A percentile compares a stretch with the other conserved stretches of the same genome.
Conservation (phyloP, 1,284 basidiomycete species). For the Ganoderma sinense region DNA sequence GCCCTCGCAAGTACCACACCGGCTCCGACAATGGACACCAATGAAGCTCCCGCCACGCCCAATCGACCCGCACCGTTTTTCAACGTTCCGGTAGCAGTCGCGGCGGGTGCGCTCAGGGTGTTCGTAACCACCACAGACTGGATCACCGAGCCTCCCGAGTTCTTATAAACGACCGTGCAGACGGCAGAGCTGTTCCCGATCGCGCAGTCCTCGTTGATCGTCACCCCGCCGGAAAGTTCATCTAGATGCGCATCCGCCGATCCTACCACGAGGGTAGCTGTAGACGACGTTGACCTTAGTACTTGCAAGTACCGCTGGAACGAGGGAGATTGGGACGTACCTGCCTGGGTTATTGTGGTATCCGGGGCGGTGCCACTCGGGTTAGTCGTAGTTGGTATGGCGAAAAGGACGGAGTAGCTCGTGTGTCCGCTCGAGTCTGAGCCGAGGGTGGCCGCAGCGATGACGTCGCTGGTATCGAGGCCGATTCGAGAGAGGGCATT, state of each 20-base stretch:
- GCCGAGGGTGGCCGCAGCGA: background rate
- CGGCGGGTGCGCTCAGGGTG: background rate
- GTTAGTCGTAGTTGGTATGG: background rate
- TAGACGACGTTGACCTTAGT: background rate
- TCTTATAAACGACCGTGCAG: background rate
- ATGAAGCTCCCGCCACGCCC: background rate
- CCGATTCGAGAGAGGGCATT: background rate
- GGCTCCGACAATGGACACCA: background rate
- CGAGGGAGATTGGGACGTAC: background rate
- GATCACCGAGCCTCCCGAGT: background rate
- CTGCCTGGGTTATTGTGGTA: conserved; percentile 2
- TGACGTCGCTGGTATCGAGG: too few relatives aligned
- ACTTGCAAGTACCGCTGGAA: background rate
- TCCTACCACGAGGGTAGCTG: conserved; percentile 9
- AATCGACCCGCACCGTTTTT: background rate
- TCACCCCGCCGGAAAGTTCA: background rate
- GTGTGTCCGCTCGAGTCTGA: background rate
- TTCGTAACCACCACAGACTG: background rate
- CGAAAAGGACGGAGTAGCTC: background rate
- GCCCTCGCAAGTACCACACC: background rate
- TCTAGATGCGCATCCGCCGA: conserved; percentile 1
- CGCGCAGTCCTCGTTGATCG: background rate
- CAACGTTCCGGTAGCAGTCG: background rate
- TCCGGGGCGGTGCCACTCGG: background rate
- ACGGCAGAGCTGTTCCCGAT: background rate